A percentile compares a stretch with the other conserved stretches of the same genome.
phyloP scores from a whole-genome alignment of 345 rosid genomes.

The Fremontodendron californicum region DNA sequence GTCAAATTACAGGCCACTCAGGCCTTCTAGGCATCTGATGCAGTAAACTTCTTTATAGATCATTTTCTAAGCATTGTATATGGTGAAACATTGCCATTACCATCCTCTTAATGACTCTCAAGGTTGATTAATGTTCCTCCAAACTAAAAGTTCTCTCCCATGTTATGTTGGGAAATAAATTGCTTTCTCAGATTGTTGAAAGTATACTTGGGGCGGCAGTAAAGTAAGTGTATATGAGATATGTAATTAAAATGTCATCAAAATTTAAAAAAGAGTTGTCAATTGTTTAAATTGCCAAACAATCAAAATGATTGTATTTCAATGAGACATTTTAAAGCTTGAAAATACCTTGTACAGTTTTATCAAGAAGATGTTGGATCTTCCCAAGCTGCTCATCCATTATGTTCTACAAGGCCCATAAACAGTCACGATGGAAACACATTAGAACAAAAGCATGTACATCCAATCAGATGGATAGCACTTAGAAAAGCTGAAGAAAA shows the following conservation, averaged over 20 bases:
- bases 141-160: not conserved
- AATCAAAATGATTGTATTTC: not conserved
- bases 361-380: conserved; percentile 72
- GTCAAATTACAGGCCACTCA: not conserved
- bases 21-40: not conserved
- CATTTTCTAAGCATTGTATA: not conserved
- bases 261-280: not conserved
- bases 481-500: not conserved
- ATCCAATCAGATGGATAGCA: not conserved
- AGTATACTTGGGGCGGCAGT: not conserved
- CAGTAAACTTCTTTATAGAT: not conserved
- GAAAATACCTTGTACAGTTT: conserved; percentile 72
- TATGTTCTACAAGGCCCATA: conserved; percentile 45
- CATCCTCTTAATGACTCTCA: not conserved
- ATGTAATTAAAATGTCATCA: not conserved
- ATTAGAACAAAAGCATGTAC: conserved; percentile 10
- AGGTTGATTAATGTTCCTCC: not conserved
- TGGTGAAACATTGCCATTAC: not conserved
- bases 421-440: conserved; percentile 20
- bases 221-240: not conserved
- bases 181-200: conserved; percentile 1
- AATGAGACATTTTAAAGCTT: not conserved
- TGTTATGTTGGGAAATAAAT: not conserved
- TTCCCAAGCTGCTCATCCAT: conserved; percentile 56
- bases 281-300: not conserved